Base-by-base conservation (phyloP, 164 flowering plant species). In the Platanus orientalis region DNA sequence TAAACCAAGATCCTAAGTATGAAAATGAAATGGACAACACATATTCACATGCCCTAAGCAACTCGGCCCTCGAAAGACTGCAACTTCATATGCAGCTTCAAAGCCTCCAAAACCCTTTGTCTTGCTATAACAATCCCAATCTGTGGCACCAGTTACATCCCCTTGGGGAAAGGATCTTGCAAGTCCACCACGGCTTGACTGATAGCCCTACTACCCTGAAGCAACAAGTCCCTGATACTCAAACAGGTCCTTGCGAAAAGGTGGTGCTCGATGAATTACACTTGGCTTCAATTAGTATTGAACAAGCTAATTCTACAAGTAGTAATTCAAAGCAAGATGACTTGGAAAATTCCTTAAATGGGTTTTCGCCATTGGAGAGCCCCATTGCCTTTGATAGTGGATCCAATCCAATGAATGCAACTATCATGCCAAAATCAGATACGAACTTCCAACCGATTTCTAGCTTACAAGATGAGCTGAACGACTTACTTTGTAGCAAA, bases 31-130 rank as follows among this genome's bases (percentile, higher is more conserved):
- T 12, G 78, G 79, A 72, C 12, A 61, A 61, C 42, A 25, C 67
- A 13, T 58, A 57, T 48, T 54, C 75, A 3, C 68, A 73, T n/a
- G 64, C 76, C 44, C 51, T 85, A 23, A 88, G 85, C 76, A 74
- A 71, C 63, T 87, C 96, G 0, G 88, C 96, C 4, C 73, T 87
- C 1, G 96, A 92, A 72, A 84, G 97, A 71, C 80, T 92, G 60
- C 96, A 89, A 68, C 97, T 92, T 23, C 88, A 81, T 68, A 77
- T 89, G 87, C 86, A 84, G 30, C 82, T 84, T 54, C 87, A 84
- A 57, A 76, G 62, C 69, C 75, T 73, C 40, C 84, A 82, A 19
- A 71, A 67, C 70, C 85, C 89, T 45, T 66, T 81, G 63, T 71
- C 84, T 55, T 78, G 77, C 67, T 75, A 76, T 74, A 79, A 75